These are phyloP conservation scores for Talaromyces marneffei DNA, from an alignment of 2,329 filamentous ascomycete genomes.

Conservation along the genomic window DNA sequence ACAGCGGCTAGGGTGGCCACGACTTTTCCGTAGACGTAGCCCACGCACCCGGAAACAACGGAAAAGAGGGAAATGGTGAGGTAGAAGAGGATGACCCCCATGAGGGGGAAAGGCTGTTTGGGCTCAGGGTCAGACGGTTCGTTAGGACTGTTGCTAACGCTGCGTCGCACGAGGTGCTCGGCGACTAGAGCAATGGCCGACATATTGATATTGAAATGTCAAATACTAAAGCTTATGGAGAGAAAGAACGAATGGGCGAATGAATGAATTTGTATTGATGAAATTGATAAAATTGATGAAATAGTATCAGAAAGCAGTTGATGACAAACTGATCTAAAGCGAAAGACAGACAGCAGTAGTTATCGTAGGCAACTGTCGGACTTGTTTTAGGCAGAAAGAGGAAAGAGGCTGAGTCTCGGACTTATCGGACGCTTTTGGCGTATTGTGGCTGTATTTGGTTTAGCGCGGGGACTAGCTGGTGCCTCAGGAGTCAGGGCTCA, in stretches of 20 bases:
- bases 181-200: constrained; percentile 2
- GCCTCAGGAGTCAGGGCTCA: not conserved
- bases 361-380: not conserved
- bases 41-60: constrained; percentile 20
- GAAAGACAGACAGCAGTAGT: not conserved
- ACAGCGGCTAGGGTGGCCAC: constrained; percentile 59
- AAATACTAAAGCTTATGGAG: not conserved
- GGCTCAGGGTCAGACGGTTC: not conserved
- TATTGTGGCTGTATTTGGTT: not conserved
- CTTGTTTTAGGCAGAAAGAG: not conserved
- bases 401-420: not conserved
- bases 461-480: not conserved
- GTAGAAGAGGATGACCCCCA: constrained; percentile 3
- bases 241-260: not conserved
- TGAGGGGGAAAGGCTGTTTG: not conserved
- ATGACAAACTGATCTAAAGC: not conserved
- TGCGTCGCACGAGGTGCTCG: constrained; percentile 10
- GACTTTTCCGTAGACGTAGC: constrained; percentile 57
- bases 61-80: not conserved
- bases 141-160: not conserved
- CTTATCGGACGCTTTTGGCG: not conserved
- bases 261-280: not conserved
- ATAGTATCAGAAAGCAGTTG: not conserved
- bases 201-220: not conserved
- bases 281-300: not conserved